Percentiles rank a stretch among this genome's conserved stretches.
Evolutionary conservation across 768 basidiomycete genomes (phyloP).

Genomic region (Hericium alpestre): DNA sequence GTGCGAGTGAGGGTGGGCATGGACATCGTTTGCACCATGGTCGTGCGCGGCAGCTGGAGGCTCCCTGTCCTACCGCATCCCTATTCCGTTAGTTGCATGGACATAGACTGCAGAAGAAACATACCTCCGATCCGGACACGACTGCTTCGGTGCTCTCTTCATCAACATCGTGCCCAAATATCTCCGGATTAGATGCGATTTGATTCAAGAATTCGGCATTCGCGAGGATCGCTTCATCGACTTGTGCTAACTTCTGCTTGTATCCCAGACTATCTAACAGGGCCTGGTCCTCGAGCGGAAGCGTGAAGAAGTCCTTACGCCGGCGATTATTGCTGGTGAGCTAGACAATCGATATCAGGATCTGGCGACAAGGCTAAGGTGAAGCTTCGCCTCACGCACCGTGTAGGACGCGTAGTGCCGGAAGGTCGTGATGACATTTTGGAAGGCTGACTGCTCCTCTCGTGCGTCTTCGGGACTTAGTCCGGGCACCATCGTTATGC

Average conservation of each 20-base stretch:
- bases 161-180: slow-evolving; percentile 52
- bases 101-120: background rate
- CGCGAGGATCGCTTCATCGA: slow-evolving; percentile 69
- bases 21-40: background rate
- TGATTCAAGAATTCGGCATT: slow-evolving; percentile 71
- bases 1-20: slow-evolving; percentile 17
- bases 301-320: slow-evolving; percentile 64
- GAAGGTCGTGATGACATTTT: slow-evolving; percentile 67
- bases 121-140: slow-evolving; percentile 5
- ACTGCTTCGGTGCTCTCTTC: slow-evolving; percentile 20
- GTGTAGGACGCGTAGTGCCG: slow-evolving; percentile 67
- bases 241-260: slow-evolving; percentile 64
- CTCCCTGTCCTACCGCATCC: no score
- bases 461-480: slow-evolving; percentile 19
- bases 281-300: slow-evolving; percentile 60
- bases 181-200: slow-evolving; percentile 71
- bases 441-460: slow-evolving; percentile 64
- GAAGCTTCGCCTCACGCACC: slow-evolving; percentile 28
- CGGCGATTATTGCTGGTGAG: slow-evolving; percentile 53
- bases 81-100: no score
- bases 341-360: slow-evolving; percentile 19
- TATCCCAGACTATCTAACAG: slow-evolving; percentile 64
- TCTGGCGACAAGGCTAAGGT: background rate
- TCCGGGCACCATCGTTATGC: background rate
- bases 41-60: no score